phyloP scores from a whole-genome alignment of 495 filamentous ascomycete genomes.

The Staphylotrichum longicolle region DNA sequence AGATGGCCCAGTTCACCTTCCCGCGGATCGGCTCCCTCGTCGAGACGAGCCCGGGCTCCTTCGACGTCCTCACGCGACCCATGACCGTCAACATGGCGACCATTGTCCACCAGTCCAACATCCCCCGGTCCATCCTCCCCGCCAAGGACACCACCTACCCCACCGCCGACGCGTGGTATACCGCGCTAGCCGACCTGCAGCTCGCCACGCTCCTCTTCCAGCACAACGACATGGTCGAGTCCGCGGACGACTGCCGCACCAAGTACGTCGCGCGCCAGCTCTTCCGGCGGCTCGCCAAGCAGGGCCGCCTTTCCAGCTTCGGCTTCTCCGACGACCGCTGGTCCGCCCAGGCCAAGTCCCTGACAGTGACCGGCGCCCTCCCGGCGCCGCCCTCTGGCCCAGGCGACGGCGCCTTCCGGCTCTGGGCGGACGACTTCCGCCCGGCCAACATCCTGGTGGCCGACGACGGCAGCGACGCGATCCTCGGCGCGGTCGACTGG shows the following conservation, averaged over 20 bases:
- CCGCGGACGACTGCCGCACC: constrained; percentile 38
- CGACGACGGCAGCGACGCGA: background rate
- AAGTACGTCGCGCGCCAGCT: constrained; percentile 38
- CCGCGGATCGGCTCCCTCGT: constrained; percentile 35
- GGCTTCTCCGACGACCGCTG: constrained; percentile 21
- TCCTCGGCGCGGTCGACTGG: constrained; percentile 39
- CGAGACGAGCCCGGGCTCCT: background rate
- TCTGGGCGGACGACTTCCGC: constrained; percentile 33
- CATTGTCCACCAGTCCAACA: constrained; percentile 17
- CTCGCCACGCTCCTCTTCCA: constrained; percentile 41
- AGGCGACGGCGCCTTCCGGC: constrained; percentile 18
- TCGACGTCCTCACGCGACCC: constrained; percentile 15
- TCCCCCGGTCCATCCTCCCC: constrained; percentile 18
- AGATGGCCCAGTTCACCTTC: constrained; percentile 30
- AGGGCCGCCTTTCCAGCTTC: constrained; percentile 28
- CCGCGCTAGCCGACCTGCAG: constrained; percentile 43
- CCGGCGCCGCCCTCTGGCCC: constrained; percentile 3
- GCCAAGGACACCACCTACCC: constrained; percentile 19
- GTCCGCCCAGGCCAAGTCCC: constrained; percentile 13
- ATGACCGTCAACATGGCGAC: constrained; percentile 27
- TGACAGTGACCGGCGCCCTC: background rate
- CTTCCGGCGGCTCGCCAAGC: constrained; percentile 33
- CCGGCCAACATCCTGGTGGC: constrained; percentile 31
- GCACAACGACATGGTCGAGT: constrained; percentile 40
- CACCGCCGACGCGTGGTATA: constrained; percentile 42